A percentile compares a stretch with the other conserved stretches of the same genome.
Evolutionary conservation across 331 rosid genomes (phyloP).

Genomic region (Ulmus americana): DNA sequence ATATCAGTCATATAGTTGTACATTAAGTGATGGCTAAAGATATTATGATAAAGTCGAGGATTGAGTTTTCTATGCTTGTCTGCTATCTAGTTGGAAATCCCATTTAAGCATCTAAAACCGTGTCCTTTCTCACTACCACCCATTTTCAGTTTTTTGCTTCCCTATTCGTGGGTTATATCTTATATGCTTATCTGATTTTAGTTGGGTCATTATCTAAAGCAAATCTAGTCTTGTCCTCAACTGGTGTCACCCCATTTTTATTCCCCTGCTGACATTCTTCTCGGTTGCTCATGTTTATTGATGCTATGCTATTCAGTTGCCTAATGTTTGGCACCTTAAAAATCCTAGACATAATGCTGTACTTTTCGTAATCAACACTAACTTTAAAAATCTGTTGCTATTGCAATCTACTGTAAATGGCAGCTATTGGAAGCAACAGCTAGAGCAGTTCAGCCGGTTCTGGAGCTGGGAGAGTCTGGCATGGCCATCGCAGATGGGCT

Average conservation of each 20-base stretch:
- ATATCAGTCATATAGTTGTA: background rate
- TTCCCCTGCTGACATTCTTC: background rate
- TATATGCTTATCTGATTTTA: background rate
- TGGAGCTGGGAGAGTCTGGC: slow-evolving; percentile 88
- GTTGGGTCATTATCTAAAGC: background rate
- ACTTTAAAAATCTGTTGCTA: slow-evolving; percentile 3
- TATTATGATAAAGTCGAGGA: background rate
- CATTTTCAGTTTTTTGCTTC: background rate
- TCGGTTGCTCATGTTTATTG: background rate
- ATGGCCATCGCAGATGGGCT: slow-evolving; percentile 87
- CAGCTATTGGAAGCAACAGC: slow-evolving; percentile 95
- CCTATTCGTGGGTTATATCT: background rate
- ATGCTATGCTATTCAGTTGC: background rate
- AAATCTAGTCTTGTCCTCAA: too few species aligned
- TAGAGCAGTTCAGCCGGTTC: slow-evolving; percentile 82
- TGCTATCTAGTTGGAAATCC: too few species aligned
- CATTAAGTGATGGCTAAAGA: background rate
- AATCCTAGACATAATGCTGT: background rate
- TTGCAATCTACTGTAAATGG: slow-evolving; percentile 23
- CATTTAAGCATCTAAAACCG: too few species aligned
- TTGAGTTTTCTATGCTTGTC: background rate
- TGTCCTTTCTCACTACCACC: background rate
- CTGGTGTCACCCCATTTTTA: too few species aligned
- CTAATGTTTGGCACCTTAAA: background rate
- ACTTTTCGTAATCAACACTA: background rate